phyloP scores from a whole-genome alignment of 169 alveolate genomes.

The Plasmodium cynomolgi region DNA sequence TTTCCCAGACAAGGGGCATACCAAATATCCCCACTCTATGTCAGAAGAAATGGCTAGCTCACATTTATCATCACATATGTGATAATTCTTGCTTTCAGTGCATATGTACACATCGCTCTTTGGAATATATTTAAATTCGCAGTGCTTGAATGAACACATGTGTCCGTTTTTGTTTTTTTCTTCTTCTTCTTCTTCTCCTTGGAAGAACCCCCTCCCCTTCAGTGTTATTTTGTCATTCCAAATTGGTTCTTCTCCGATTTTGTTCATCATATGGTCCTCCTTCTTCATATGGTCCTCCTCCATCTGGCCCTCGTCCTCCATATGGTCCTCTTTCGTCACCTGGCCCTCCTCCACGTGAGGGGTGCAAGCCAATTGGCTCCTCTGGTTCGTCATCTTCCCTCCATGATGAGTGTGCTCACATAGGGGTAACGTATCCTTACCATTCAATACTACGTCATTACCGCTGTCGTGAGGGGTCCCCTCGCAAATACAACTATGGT shows the following conservation, averaged over 20 bases:
- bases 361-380: not conserved
- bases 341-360: not conserved
- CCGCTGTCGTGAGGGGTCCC: not conserved
- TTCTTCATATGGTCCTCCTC: not conserved
- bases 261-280: not conserved
- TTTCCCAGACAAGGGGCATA: conserved; percentile 26
- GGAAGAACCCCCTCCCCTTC: not conserved
- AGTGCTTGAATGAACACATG: conserved; percentile 11
- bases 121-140: conserved; percentile 21
- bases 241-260: not conserved
- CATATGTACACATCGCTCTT: conserved; percentile 21
- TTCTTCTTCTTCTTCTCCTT: not conserved
- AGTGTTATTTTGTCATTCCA: conserved; percentile 14
- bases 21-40: conserved; percentile 12
- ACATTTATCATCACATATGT: conserved; percentile 31
- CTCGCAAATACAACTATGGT: not conserved
- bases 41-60: conserved; percentile 13
- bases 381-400: not conserved
- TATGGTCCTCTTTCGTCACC: not conserved
- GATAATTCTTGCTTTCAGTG: not conserved
- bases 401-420: not conserved
- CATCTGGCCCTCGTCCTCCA: too few relatives aligned
- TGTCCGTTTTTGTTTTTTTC: not conserved
- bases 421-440: not conserved
- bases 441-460: not conserved